A percentile compares a stretch with the other conserved stretches of the same genome.
Conservation (phyloP, 2,329 filamentous ascomycete genomes). For the Colletotrichum siamense region DNA sequence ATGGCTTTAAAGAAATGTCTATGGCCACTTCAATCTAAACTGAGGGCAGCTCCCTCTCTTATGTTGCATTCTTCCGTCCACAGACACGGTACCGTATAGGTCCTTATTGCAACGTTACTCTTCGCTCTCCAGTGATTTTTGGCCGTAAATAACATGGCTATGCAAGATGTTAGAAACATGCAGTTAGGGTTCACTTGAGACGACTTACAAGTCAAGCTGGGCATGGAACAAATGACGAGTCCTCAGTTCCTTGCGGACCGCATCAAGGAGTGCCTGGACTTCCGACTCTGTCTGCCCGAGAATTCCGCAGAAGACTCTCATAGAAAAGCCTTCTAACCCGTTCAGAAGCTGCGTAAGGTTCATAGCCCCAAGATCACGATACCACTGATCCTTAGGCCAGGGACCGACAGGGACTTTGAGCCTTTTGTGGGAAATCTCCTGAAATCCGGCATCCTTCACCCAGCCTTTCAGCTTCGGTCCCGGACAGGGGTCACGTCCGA, state of each 20-base stretch:
- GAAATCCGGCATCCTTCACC: constrained; percentile 42
- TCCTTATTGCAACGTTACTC: too few relatives aligned
- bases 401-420: constrained; percentile 40
- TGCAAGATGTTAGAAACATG: not conserved
- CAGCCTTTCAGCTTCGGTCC: constrained; percentile 26
- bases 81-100: too few relatives aligned
- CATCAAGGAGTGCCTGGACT: constrained; percentile 28
- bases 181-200: fast-evolving
- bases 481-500: constrained; percentile 21
- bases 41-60: too few relatives aligned
- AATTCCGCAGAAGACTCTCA: constrained; percentile 26
- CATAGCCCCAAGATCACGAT: constrained; percentile 24
- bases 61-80: too few relatives aligned
- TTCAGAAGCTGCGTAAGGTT: constrained; percentile 20
- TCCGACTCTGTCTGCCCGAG: constrained; percentile 33
- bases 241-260: constrained; percentile 32
- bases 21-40: too few relatives aligned
- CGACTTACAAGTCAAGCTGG: constrained; percentile 24
- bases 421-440: constrained; percentile 31
- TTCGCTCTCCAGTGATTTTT: constrained; percentile 4
- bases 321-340: constrained; percentile 27
- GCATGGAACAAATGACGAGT: constrained; percentile 29
- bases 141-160: constrained; percentile 14
- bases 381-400: constrained; percentile 30
- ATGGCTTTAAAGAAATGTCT: too few relatives aligned